Conservation (phyloP, 2,329 filamentous ascomycete species). For the Teratosphaeriaceae sp. region DNA sequence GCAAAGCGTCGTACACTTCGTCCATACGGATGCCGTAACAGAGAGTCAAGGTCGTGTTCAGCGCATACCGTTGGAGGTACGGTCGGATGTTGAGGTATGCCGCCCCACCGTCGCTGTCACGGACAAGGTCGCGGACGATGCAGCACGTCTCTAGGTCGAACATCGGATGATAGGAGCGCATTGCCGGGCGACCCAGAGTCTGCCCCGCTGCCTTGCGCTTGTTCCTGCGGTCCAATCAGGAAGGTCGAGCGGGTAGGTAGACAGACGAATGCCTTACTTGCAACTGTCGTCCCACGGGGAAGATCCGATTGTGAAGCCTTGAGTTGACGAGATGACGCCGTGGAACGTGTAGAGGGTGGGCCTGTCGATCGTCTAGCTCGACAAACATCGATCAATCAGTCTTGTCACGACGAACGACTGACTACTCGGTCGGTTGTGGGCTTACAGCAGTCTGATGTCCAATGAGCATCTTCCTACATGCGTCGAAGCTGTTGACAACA, state of each 20-base stretch:
- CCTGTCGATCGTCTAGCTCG: conserved; percentile 34
- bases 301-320: conserved; percentile 51
- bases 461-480: conserved; percentile 46
- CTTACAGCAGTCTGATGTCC: conserved; percentile 43
- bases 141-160: conserved; percentile 49
- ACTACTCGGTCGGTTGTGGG: too few relatives aligned
- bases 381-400: too few relatives aligned
- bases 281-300: conserved; percentile 49
- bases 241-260: too few relatives aligned
- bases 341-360: conserved; percentile 50
- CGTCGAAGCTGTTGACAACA: conserved; percentile 48
- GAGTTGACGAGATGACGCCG: conserved; percentile 45
- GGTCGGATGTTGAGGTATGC: conserved; percentile 35
- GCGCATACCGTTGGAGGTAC: conserved; percentile 48
- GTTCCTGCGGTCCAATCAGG: conserved; percentile 28
- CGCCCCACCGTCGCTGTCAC: conserved; percentile 37
- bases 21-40: conserved; percentile 53
- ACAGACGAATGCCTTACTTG: too few relatives aligned
- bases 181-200: conserved; percentile 40
- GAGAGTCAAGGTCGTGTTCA: conserved; percentile 49
- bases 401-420: too few relatives aligned
- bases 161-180: conserved; percentile 47
- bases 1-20: conserved; percentile 44
- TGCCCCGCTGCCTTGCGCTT: conserved; percentile 47
- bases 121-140: conserved; percentile 42